Base-by-base conservation (phyloP, 2,329 filamentous ascomycete species). In the Nigrospora sphaerica region DNA sequence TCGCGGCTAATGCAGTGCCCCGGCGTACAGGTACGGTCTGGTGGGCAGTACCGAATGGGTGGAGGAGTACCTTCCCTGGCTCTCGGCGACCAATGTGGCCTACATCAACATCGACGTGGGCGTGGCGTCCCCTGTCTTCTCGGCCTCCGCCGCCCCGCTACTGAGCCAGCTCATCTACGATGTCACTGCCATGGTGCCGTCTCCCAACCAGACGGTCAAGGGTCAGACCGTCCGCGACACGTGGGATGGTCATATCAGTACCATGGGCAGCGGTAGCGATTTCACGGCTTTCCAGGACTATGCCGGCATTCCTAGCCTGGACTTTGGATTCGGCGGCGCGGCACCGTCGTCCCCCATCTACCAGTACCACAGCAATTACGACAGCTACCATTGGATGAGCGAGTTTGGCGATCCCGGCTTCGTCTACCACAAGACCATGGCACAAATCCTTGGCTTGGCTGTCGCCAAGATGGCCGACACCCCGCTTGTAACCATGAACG, bases 1-100 rank as follows among this genome's bases (percentile, higher is more conserved):
- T 28, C 7, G 7, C 23, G 23, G 23, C 23, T 28, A 28, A 28
- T 28, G 23, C 23, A 28, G 23, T 28, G 23, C 23, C 23, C 23
- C 7, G 23, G 7, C 23, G 23, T 28, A 9, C 23, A 28, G 23
- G 23, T 95, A 95, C 54, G 88, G 86, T 1, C 75, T 95, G 6
- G 66, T 95, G 13, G 91, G 91, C 5, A 89, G 84, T 45, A 95
- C 91, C 0, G 91, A 95, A 61, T 95, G 90, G 89, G 88, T 95
- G 0, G 90, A 95, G 61, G 88, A 95, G 54, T 88, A 88, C 57
- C 67, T 95, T 0, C 85, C 87, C 0, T 95, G 89, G 89, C 76
- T 95, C 12, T 74, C 76, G 3, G 73, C 74, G 4, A 75, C 85
- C 36, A 85, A 83, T 47, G 78, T 95, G 14, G 88, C 88, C 11